A percentile compares a stretch with the other conserved stretches of the same genome.
These are phyloP conservation scores for Haematococcus lacustris DNA, from an alignment of 139 green algal species.

Conservation along the genomic window DNA sequence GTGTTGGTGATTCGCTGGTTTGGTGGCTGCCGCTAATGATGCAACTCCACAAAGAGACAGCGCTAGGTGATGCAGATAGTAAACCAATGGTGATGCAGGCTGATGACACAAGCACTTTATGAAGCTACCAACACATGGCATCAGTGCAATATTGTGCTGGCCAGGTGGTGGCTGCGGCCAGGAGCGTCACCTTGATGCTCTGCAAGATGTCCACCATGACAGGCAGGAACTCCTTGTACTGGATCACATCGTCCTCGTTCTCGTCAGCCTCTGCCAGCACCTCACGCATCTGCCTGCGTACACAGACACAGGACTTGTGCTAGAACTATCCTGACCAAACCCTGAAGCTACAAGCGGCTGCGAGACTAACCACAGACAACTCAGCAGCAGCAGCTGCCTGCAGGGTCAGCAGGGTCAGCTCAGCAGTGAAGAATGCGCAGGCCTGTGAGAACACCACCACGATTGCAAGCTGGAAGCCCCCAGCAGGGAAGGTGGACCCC, in stretches of 20 bases:
- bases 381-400: background rate
- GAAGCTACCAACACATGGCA: too few species aligned
- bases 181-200: conserved; percentile 27
- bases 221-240: conserved; percentile 55
- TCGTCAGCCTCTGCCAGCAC: conserved; percentile 55
- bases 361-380: background rate
- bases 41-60: too few species aligned
- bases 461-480: too few species aligned
- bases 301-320: too few species aligned
- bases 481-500: too few species aligned
- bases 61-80: too few species aligned
- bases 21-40: too few species aligned
- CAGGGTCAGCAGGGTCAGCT: background rate
- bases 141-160: too few species aligned
- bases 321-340: background rate
- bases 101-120: too few species aligned
- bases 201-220: conserved; percentile 44
- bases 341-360: background rate
- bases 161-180: too few species aligned
- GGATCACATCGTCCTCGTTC: conserved; percentile 51
- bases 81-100: too few species aligned
- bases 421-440: background rate
- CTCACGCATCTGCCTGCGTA: conserved; percentile 16
- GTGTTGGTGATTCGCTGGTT: too few species aligned
- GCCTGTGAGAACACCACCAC: background rate